These are phyloP conservation scores for Boletus barrowsii DNA, from an alignment of 768 basidiomycete species.

Conservation along the genomic window DNA sequence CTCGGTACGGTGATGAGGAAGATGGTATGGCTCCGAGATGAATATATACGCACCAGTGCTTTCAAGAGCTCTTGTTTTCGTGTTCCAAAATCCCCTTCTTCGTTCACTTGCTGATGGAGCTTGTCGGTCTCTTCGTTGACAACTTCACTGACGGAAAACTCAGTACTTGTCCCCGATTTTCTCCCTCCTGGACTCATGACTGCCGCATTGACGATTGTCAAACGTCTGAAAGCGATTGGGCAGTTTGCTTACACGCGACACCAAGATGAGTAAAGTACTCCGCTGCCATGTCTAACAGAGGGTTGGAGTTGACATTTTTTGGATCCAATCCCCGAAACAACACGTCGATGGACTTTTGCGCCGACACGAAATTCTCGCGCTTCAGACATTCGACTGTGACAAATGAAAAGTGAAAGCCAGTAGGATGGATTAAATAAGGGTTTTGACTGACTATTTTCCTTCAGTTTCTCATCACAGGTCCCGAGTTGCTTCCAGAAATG, in stretches of 20 bases:
- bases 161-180: neutral
- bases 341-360: neutral
- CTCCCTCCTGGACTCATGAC: neutral
- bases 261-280: conserved; percentile 4
- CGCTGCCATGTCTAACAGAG: neutral
- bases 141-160: neutral
- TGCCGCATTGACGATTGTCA: neutral
- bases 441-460: neutral
- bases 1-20: neutral
- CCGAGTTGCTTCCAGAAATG: conserved; percentile 3
- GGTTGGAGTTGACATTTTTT: neutral
- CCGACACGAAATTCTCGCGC: neutral
- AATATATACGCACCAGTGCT: conserved; percentile 1
- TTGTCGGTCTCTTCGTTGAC: neutral
- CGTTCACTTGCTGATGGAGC: neutral
- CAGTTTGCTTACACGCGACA: neutral
- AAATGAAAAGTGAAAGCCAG: too few relatives aligned
- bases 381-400: conserved; percentile 3
- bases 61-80: neutral
- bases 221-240: neutral
- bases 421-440: neutral
- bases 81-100: neutral
- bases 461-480: neutral
- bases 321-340: neutral
- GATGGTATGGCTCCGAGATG: neutral